Evolutionary conservation across 2,329 filamentous ascomycete genomes (phyloP), one percentile per base, ranked within the genome.

Genomic region (Colletotrichum sidae): DNA sequence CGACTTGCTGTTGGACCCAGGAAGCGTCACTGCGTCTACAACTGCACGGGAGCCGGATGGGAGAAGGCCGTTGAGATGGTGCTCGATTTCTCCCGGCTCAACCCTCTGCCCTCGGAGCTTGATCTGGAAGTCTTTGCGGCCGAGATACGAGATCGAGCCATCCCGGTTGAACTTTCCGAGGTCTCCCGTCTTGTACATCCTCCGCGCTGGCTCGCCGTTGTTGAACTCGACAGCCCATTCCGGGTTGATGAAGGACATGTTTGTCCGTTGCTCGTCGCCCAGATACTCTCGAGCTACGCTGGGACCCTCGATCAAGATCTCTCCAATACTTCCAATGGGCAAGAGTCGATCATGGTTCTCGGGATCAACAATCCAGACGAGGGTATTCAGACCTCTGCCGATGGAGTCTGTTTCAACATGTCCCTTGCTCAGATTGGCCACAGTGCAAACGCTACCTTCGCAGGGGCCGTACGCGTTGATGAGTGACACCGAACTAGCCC

Each of bases 41-140:
- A 35, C 56, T n/a, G 55, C 62, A 10, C 15, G 11, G 6, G 56
- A 60, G 9, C 13, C 39, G 4, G 39, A 7, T 3, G 61, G 52
- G 1, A 62, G 49, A 2, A 56, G n/a, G 25, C 49, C 39, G 6
- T 59, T 56, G 13, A 73, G 55, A 10, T 66, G 69, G 17, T 73
- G 64, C 67, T 77, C 74, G 7, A 77, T 70, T 42, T 77, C 76
- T 1, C 70, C 74, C 0, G 74, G 68, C 46, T 78, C 76, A 6
- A 77, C 69, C 11, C 76, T 71, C 17, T 77, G 74, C 7, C 76
- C 75, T n/a, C 71, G 71, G 5, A 77, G 69, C 67, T 78, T 78
- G 64, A 77, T 70, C 57, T 77, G 75, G 1, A 67, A 50, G 5
- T 77, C 75, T 8, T 70, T 72, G 0, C 75, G 70, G 1, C 75